phyloP scores from a whole-genome alignment of 371 early-diverging fungal species.

The Mortierella sp. region DNA sequence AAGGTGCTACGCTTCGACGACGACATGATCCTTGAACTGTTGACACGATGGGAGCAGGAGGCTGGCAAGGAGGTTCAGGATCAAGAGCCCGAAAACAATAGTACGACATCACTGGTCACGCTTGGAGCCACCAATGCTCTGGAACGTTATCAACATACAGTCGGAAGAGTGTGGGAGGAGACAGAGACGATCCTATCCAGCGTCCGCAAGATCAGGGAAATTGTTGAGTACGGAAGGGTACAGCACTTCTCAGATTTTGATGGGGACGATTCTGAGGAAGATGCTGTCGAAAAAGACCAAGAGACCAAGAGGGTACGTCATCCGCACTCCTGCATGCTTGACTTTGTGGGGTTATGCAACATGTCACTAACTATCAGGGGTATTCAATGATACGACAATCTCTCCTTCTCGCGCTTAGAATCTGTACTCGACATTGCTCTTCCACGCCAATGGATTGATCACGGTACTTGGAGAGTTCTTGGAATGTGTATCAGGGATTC shows the following conservation, averaged over 20 bases:
- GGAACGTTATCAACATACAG: slow-evolving; percentile 45
- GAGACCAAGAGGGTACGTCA: slow-evolving; percentile 22
- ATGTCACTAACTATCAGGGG: too few species aligned
- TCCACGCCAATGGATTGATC: slow-evolving; percentile 38
- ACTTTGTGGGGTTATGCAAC: too few species aligned
- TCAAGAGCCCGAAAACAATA: slow-evolving; percentile 10
- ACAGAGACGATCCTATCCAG: slow-evolving; percentile 34
- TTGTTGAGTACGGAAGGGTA: slow-evolving; percentile 42
- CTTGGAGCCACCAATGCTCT: slow-evolving; percentile 45
- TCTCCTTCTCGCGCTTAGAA: slow-evolving; percentile 11
- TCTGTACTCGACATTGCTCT: slow-evolving; percentile 29
- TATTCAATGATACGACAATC: not conserved
- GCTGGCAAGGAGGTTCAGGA: slow-evolving; percentile 23
- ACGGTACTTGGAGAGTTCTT: slow-evolving; percentile 48
- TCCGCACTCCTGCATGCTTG: not conserved
- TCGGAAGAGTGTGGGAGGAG: slow-evolving; percentile 45
- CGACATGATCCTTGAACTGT: slow-evolving; percentile 37
- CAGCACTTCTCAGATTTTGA: slow-evolving; percentile 36
- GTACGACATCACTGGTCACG: slow-evolving; percentile 37
- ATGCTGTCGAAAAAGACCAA: slow-evolving; percentile 26
- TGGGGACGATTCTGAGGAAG: slow-evolving; percentile 49
- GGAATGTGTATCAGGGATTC: slow-evolving; percentile 47
- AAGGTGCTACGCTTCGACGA: slow-evolving; percentile 50
- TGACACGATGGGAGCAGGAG: slow-evolving; percentile 50
- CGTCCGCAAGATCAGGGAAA: slow-evolving; percentile 45